Conservation (phyloP, 345 rosid genomes). For the Syzygium grande region DNA sequence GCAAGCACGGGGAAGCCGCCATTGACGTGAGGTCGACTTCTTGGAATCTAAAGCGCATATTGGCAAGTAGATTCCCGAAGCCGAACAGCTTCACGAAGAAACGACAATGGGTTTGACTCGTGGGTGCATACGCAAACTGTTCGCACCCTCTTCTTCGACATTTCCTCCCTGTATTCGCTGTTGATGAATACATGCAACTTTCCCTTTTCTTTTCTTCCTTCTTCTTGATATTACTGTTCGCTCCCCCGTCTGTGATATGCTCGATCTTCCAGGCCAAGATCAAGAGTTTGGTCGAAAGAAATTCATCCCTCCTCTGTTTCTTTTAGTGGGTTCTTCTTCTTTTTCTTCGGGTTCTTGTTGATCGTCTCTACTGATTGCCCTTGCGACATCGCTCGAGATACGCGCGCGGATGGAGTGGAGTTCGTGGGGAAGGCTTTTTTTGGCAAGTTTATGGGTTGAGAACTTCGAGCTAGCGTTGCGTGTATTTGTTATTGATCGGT, state of each 20-base stretch:
- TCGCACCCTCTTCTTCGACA: neutral
- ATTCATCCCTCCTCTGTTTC: neutral
- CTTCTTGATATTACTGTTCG: neutral
- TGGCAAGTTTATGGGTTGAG: neutral
- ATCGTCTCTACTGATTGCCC: neutral
- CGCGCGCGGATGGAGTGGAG: neutral
- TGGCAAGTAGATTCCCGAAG: slow-evolving; percentile 12
- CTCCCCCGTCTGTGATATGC: neutral
- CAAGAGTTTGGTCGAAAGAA: neutral
- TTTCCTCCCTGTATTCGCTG: neutral
- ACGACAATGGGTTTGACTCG: slow-evolving; percentile 28
- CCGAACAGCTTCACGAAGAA: neutral
- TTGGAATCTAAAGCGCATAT: slow-evolving; percentile 12
- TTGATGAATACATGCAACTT: neutral
- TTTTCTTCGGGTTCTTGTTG: neutral
- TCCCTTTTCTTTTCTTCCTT: neutral
- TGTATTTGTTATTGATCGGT: neutral
- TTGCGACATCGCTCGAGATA: neutral
- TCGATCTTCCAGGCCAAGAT: neutral
- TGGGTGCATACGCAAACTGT: slow-evolving; percentile 8
- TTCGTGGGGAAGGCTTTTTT: neutral
- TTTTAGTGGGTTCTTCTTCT: neutral
- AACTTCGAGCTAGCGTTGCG: neutral
- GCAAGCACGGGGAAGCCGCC: neutral
- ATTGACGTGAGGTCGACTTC: neutral